Evolutionary conservation across 768 basidiomycete genomes (phyloP), one percentile per base, ranked within the genome.

Genomic region (Dendrothele bispora): DNA sequence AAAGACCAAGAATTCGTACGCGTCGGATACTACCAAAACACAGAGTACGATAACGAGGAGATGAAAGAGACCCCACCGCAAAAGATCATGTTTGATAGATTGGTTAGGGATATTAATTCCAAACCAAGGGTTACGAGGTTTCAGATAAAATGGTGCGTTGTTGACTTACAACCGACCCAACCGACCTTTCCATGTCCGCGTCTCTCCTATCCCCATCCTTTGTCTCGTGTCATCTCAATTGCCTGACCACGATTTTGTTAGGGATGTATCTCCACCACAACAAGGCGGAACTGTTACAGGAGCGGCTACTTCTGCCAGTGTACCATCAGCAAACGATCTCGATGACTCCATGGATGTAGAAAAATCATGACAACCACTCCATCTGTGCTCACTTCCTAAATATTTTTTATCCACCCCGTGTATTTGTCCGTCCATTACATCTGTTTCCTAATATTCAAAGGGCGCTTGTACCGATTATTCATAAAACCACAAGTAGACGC

Each of bases 1-100:
- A 83, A 85, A 30, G 95, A 98, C 43, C 95, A 97, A 60, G 97
- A 98, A 65, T 99, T 99, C 61, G 95, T 99, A n/a, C 84, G 95
- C 38, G 95, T 99, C 22, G 97, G 97, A 6, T 98, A 99, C 65
- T 99, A 99, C 66, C 97, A 98, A 69, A 95, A 98, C 62, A 98
- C 95, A 21, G 95, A 98, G 66, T 98, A 98, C 61, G 95, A 97
- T 18, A 91, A 89, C 57, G 90, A 93, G 44, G 92, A 91, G 67
- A 85, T 95, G 84, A 88, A 84, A 63, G 79, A 84, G 60, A 78
- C 68, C 12, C 87, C 84, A 14, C 86, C 90, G 7, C 53, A 64
- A 21, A 74, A 78, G 48, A 89, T 92, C 43, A 67, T 81, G 60
- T 88, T 93, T 62, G 88, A 94, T 21, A 72, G 83, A 37, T 69